Percentiles rank a stretch among this genome's conserved stretches.
Conservation (phyloP, 352 stramenopile species). For the Phytophthora melonis region DNA sequence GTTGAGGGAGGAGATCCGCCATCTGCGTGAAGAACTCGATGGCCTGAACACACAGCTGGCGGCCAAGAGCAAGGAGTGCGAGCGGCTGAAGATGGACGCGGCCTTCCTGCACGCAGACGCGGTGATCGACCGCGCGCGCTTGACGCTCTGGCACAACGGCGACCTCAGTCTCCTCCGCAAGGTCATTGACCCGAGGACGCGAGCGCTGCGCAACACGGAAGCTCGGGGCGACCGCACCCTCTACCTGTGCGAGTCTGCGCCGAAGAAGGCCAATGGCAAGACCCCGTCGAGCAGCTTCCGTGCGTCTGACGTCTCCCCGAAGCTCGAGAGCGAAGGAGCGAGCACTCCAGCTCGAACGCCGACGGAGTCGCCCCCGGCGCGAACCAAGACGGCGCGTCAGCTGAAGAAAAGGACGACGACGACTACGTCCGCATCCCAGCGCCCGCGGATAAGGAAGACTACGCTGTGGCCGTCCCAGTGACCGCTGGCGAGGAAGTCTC, state of each 20-base stretch:
- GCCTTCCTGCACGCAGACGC: constrained; percentile 36
- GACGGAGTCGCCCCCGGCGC: neutral
- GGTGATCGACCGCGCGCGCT: constrained; percentile 31
- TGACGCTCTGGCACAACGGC: constrained; percentile 33
- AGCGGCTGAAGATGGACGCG: constrained; percentile 1
- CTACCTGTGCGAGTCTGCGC: constrained; percentile 23
- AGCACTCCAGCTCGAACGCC: neutral
- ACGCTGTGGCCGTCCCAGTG: neutral
- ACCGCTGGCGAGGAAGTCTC: neutral
- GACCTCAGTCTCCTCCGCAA: constrained; percentile 35
- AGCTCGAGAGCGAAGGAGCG: neutral
- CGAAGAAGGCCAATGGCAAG: neutral
- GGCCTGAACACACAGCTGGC: constrained; percentile 29
- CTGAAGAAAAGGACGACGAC: constrained; percentile 18
- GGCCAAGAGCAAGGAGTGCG: constrained; percentile 21
- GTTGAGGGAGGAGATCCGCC: constrained; percentile 21
- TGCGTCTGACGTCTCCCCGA: neutral
- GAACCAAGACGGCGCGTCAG: neutral
- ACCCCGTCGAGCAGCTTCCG: constrained; percentile 2
- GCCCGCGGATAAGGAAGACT: constrained; percentile 8
- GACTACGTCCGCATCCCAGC: neutral
- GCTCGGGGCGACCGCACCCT: constrained; percentile 23
- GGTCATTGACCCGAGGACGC: constrained; percentile 24
- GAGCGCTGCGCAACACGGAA: constrained; percentile 26
- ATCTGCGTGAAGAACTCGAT: constrained; percentile 20